Conservation (phyloP, 192 early-diverging fungal species). For the Backusella morwellensis region DNA sequence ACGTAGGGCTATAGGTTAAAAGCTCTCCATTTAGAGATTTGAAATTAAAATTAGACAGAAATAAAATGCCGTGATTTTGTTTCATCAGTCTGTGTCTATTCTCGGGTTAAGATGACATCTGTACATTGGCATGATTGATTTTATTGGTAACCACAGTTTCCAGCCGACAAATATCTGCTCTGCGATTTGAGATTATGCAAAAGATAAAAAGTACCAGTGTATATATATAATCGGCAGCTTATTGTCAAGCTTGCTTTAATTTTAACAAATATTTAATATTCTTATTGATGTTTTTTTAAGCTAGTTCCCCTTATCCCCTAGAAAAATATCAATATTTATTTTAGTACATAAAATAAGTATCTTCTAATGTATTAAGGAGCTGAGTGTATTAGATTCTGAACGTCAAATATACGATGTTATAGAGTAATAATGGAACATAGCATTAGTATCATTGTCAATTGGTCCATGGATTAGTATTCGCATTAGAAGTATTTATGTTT, state of each 20-base stretch:
- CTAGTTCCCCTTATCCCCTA: neutral
- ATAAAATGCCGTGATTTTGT: neutral
- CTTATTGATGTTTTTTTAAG: neutral
- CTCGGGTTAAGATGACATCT: conserved; percentile 2
- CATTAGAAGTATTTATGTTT: neutral
- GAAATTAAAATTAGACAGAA: neutral
- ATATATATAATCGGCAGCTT: neutral
- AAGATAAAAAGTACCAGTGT: neutral
- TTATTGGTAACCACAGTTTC: neutral
- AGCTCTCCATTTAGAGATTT: neutral
- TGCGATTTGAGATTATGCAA: neutral
- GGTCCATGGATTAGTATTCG: neutral
- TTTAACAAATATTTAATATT: neutral
- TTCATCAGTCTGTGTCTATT: neutral
- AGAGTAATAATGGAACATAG: neutral
- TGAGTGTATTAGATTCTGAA: neutral
- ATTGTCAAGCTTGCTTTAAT: neutral
- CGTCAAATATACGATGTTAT: neutral
- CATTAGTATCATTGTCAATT: conserved; percentile 11
- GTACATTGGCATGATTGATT: neutral
- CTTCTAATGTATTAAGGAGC: neutral
- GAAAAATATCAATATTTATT: neutral
- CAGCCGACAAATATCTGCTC: neutral
- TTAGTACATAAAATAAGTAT: neutral
- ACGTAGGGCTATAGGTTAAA: neutral